Percentiles rank a stretch among this genome's conserved stretches.
These are phyloP conservation scores for Saccharomycopsis babjevae DNA, from an alignment of 805 yeast genomes.

Conservation along the genomic window DNA sequence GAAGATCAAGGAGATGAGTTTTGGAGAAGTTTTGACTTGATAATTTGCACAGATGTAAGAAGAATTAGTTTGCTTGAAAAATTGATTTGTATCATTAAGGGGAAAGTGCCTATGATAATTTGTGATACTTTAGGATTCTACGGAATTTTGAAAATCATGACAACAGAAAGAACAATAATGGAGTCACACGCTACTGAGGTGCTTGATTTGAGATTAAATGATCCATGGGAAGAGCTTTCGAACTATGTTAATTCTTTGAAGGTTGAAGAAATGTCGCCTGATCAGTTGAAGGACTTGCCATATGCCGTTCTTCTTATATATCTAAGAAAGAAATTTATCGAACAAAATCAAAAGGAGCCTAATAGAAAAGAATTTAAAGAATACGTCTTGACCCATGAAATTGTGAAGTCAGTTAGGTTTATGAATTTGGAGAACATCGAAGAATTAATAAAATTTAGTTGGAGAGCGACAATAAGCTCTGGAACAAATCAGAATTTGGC, in stretches of 20 bases:
- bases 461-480: conserved; percentile 32
- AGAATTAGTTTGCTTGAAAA: background rate
- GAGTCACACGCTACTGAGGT: conserved; percentile 64
- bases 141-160: conserved; percentile 44
- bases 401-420: conserved; percentile 1
- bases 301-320: conserved; percentile 11
- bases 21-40: conserved; percentile 11
- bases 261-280: conserved; percentile 5
- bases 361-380: conserved; percentile 31
- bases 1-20: conserved; percentile 2
- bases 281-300: conserved; percentile 21
- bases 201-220: conserved; percentile 38
- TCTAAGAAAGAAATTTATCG: background rate
- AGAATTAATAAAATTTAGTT: conserved; percentile 39
- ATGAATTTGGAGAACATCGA: conserved; percentile 38
- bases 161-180: conserved; percentile 53
- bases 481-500: conserved; percentile 24
- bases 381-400: conserved; percentile 21
- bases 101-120: conserved; percentile 44
- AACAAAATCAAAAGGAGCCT: background rate
- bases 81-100: conserved; percentile 14
- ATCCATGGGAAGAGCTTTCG: conserved; percentile 21
- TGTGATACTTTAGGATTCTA: conserved; percentile 53
- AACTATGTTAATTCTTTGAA: conserved; percentile 16
- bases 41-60: conserved; percentile 1